Conservation (phyloP, 2,329 filamentous ascomycete genomes). For the Colletotrichum lupini region DNA sequence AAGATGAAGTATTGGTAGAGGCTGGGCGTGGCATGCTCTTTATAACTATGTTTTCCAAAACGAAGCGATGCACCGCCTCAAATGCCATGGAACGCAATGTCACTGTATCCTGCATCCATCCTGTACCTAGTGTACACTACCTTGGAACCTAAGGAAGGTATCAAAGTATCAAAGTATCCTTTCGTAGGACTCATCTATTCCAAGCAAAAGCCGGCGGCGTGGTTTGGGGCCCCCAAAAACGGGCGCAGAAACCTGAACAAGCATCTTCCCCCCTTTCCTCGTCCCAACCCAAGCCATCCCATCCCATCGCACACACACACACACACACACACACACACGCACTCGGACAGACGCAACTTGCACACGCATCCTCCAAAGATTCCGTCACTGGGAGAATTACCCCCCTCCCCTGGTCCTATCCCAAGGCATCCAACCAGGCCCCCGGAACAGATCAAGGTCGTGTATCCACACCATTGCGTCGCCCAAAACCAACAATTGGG, state of each 20-base stretch:
- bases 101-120: conserved; percentile 10
- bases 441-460: not conserved
- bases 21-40: not conserved
- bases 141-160: no score
- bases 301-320: not conserved
- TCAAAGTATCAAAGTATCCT: no score
- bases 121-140: no score
- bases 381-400: no score
- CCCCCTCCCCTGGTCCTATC: no score
- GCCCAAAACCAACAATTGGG: not conserved
- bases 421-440: not conserved
- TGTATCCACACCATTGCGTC: not conserved
- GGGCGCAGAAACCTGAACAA: conserved; percentile 19
- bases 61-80: conserved; percentile 23
- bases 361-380: not conserved
- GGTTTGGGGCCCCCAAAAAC: conserved; percentile 1
- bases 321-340: no score
- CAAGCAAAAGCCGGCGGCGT: not conserved
- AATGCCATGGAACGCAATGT: conserved; percentile 18
- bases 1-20: not conserved
- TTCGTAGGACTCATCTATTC: not conserved
- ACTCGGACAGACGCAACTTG: not conserved
- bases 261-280: conserved; percentile 1
- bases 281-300: not conserved
- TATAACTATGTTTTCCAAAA: conserved; percentile 15